Percentiles rank a stretch among this genome's conserved stretches.
These are phyloP conservation scores for Fraxinus ornus DNA, from an alignment of 305 asterid species.

Conservation along the genomic window DNA sequence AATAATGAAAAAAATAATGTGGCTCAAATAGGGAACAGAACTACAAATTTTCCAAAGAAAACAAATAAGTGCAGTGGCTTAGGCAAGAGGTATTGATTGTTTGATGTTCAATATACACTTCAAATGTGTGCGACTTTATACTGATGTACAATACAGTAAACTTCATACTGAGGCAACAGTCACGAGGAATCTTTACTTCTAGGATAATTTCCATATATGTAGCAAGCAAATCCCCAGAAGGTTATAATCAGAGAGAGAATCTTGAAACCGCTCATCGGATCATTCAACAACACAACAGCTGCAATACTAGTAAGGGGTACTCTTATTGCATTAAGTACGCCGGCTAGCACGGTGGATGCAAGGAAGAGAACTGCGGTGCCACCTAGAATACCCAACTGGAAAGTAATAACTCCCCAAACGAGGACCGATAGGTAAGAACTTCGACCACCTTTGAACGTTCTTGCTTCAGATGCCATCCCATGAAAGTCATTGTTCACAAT, in stretches of 20 bases:
- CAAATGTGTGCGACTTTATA: not conserved
- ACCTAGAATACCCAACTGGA: conserved; percentile 84
- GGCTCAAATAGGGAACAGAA: not conserved
- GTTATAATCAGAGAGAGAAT: conserved; percentile 63
- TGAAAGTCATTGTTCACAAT: conserved; percentile 50
- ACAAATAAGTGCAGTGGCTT: not conserved
- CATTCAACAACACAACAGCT: conserved; percentile 61
- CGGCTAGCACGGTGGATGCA: conserved; percentile 82
- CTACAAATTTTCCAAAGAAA: not conserved
- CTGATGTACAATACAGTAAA: not conserved
- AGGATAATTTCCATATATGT: conserved; percentile 67
- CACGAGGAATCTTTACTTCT: conserved; percentile 26
- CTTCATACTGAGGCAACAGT: not conserved
- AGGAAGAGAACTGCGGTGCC: conserved; percentile 68
- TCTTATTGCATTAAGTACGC: conserved; percentile 78
- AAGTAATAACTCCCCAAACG: conserved; percentile 66
- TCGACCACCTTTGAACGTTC: conserved; percentile 53
- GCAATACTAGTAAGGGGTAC: conserved; percentile 85
- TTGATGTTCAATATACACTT: not conserved
- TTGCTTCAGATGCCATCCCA: conserved; percentile 62
- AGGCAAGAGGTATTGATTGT: not conserved
- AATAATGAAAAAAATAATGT: too few species aligned
- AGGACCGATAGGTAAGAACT: conserved; percentile 57
- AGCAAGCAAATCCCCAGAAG: conserved; percentile 88
- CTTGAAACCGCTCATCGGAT: conserved; percentile 96